Evolutionary conservation across 495 filamentous ascomycete genomes (phyloP), one percentile per base, ranked within the genome.

Genomic region (Cladorrhinum samala): DNA sequence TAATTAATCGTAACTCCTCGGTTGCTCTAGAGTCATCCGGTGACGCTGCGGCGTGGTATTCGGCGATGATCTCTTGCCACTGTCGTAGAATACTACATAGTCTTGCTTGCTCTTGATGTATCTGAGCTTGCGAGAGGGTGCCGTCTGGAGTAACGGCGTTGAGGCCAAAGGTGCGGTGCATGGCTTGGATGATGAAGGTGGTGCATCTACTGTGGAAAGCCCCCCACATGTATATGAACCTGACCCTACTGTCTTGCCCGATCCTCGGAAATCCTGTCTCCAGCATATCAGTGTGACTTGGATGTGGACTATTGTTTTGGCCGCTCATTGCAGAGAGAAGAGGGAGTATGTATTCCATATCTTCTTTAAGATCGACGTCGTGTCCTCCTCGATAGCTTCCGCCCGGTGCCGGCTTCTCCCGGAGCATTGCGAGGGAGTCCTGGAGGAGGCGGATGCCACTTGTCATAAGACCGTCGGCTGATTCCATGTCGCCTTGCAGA

Each of bases 401-500:
- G 8, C 2, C 6, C 6, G 3, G 13, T 41, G 13, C 2, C 39
- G 39, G 42, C 20, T 18, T 33, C 14, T 27, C 49, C n/a, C 49
- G 18, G n/a, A 50, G 38, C 11, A 25, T 50, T 7, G 23, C 30
- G 14, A 59, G 36, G 14, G 42, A 49, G 19, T 20, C 49, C 46
- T 36, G 30, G 18, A 59, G 39, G 1, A 59, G 48, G 1, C 41
- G 20, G 13, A 55, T 55, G 20, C 42, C 45, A 20, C 43, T 59
- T 2, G 57, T 55, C 38, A 59, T 52, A 8, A 59, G 53, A 8
- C 36, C 24, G 45, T 64, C 61, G 1, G 52, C 66, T 3, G 51
- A 53, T 27, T 58, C 27, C 39, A 69, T 54, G 39, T 69, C 63
- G 1, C 66, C 62, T 27, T 65, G 64, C 13, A 69, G 33, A 13